A percentile compares a stretch with the other conserved stretches of the same genome.
Conservation (phyloP, 2,329 filamentous ascomycete species). For the Knufia petricola region DNA sequence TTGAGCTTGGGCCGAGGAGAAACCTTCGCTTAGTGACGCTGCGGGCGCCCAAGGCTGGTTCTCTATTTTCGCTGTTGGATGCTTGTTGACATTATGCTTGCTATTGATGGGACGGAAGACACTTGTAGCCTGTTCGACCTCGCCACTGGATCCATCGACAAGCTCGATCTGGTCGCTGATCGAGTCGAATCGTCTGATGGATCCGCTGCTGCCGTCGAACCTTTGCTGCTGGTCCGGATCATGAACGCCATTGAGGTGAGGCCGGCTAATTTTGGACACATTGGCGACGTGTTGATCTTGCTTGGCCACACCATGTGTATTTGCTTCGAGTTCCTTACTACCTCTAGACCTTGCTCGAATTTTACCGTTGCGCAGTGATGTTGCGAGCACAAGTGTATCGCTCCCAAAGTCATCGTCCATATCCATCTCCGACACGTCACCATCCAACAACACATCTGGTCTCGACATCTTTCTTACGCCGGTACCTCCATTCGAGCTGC, state of each 20-base stretch:
- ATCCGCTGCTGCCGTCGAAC: background rate
- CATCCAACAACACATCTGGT: background rate
- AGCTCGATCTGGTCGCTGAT: background rate
- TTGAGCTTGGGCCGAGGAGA: background rate
- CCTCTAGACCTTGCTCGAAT: background rate
- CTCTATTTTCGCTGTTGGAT: background rate
- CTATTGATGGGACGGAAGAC: background rate
- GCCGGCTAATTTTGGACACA: background rate
- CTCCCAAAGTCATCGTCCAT: background rate
- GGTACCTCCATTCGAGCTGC: background rate
- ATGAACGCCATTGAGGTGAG: background rate
- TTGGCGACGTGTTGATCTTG: background rate
- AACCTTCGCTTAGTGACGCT: background rate
- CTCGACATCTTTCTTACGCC: background rate
- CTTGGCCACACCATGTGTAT: background rate
- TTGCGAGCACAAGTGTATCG: background rate
- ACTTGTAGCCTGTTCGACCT: background rate
- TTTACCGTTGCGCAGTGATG: conserved; percentile 1
- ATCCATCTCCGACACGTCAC: background rate
- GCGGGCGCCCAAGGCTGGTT: background rate
- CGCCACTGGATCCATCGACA: background rate
- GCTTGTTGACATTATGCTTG: background rate
- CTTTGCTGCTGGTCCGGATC: background rate
- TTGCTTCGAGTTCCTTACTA: background rate
- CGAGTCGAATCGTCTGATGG: background rate